Evolutionary conservation across 345 rosid species (phyloP).

Genomic region (Acer yangbiense): DNA sequence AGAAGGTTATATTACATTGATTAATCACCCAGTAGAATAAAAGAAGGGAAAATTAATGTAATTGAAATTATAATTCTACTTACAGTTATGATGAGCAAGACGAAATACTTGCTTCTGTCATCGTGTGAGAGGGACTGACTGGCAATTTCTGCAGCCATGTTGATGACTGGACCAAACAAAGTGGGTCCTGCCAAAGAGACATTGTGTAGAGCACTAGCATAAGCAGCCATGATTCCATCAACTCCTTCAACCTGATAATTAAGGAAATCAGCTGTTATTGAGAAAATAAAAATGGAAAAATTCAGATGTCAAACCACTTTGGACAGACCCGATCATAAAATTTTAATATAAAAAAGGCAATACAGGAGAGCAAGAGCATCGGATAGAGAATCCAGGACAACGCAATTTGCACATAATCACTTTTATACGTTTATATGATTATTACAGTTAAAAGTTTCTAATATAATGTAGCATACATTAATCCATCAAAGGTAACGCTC

Average conservation of each 20-base stretch:
- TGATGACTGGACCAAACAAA: constrained; percentile 60
- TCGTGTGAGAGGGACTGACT: constrained; percentile 30
- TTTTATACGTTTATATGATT: too few species aligned
- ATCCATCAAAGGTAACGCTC: too few species aligned
- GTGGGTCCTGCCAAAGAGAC: constrained; percentile 74
- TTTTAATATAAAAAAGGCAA: too few species aligned
- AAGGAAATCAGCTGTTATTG: neutral
- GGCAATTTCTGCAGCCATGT: constrained; percentile 57
- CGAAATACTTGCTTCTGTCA: constrained; percentile 42
- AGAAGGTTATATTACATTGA: constrained; percentile 1
- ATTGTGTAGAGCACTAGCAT: constrained; percentile 49
- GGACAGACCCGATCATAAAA: neutral
- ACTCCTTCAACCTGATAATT: constrained; percentile 72
- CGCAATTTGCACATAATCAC: too few species aligned
- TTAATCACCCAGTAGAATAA: neutral
- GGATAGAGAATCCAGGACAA: too few species aligned
- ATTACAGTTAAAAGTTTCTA: too few species aligned
- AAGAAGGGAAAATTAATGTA: neutral
- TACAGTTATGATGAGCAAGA: constrained; percentile 70
- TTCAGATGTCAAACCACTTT: neutral
- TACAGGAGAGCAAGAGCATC: too few species aligned
- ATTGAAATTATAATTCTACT: neutral
- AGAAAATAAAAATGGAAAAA: neutral
- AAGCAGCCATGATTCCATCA: constrained; percentile 84
- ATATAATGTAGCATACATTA: too few species aligned